Percentiles rank a stretch among this genome's conserved stretches.
phyloP scores from a whole-genome alignment of 2,329 filamentous ascomycete species.

The Phaeomoniella chlamydospora region DNA sequence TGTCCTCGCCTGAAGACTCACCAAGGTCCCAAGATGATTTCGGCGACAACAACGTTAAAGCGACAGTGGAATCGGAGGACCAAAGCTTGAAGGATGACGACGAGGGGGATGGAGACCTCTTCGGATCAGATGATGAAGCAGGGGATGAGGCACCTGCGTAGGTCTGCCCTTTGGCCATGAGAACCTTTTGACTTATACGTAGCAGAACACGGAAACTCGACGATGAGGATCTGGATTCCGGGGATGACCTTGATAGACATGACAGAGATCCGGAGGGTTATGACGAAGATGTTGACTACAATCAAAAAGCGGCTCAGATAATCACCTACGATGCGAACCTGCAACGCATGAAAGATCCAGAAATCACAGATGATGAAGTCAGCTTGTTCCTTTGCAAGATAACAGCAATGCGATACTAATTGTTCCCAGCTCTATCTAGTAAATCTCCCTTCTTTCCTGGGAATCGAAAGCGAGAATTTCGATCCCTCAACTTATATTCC shows the following conservation, averaged over 20 bases:
- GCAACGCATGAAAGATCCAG: conserved; percentile 39
- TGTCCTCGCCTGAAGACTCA: not conserved
- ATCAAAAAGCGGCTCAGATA: conserved; percentile 25
- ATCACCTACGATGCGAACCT: conserved; percentile 1
- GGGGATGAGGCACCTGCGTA: conserved; percentile 8
- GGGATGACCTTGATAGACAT: conserved; percentile 42
- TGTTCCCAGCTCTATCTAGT: conserved; percentile 41
- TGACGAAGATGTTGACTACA: conserved; percentile 23
- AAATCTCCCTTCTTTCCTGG: conserved; percentile 48
- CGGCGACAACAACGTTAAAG: not conserved
- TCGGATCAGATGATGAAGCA: conserved; percentile 30
- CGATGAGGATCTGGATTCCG: conserved; percentile 49
- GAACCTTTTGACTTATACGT: conserved; percentile 5
- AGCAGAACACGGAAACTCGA: conserved; percentile 31
- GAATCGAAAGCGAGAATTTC: conserved; percentile 47
- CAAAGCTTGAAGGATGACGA: conserved; percentile 17
- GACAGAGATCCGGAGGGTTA: conserved; percentile 34
- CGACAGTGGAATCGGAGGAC: not conserved
- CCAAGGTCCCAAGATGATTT: not conserved
- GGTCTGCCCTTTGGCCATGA: conserved; percentile 10
- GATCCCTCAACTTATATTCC: conserved; percentile 45
- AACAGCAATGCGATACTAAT: not conserved
- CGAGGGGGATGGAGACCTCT: conserved; percentile 24
- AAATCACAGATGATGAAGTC: conserved; percentile 28
- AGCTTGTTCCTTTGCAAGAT: conserved; percentile 4